phyloP scores from a whole-genome alignment of 495 filamentous ascomycete genomes.

The Hypoxylon rickii region DNA sequence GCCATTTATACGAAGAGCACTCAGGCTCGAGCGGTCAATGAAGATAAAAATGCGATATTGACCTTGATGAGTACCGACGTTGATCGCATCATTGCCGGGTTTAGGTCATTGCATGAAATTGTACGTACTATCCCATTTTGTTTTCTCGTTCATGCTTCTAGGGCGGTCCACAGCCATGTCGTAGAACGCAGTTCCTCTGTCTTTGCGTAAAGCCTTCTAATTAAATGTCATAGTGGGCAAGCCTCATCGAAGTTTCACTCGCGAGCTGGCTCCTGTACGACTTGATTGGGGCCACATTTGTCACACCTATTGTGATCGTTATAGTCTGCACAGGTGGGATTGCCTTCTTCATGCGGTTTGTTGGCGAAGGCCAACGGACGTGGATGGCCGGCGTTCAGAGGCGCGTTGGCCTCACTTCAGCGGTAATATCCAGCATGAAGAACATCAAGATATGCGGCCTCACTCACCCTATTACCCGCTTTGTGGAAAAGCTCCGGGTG shows the following conservation, averaged over 20 bases:
- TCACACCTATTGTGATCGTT: constrained; percentile 27
- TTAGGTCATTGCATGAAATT: constrained; percentile 47
- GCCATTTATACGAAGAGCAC: constrained; percentile 61
- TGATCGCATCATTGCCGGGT: constrained; percentile 45
- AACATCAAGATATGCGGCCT: constrained; percentile 66
- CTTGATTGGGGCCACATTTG: constrained; percentile 25
- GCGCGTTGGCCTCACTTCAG: constrained; percentile 56
- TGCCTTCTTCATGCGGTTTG: constrained; percentile 48
- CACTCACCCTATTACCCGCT: constrained; percentile 45
- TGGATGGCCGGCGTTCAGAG: constrained; percentile 58
- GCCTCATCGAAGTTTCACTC: constrained; percentile 58
- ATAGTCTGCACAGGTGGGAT: constrained; percentile 35
- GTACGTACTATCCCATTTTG: too few relatives aligned
- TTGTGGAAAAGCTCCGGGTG: constrained; percentile 59
- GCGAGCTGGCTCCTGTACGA: constrained; percentile 41
- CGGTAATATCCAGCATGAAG: constrained; percentile 64
- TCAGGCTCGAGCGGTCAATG: constrained; percentile 44
- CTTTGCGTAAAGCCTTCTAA: not conserved
- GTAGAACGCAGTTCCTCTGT: not conserved
- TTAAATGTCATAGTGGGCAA: constrained; percentile 39
- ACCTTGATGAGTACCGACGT: constrained; percentile 65
- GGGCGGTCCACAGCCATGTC: too few relatives aligned
- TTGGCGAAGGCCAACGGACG: constrained; percentile 51
- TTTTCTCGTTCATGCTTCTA: too few relatives aligned
- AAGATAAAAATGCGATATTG: constrained; percentile 57